Evolutionary conservation across 345 rosid species (phyloP).

Genomic region (Eucalyptus caleyi): DNA sequence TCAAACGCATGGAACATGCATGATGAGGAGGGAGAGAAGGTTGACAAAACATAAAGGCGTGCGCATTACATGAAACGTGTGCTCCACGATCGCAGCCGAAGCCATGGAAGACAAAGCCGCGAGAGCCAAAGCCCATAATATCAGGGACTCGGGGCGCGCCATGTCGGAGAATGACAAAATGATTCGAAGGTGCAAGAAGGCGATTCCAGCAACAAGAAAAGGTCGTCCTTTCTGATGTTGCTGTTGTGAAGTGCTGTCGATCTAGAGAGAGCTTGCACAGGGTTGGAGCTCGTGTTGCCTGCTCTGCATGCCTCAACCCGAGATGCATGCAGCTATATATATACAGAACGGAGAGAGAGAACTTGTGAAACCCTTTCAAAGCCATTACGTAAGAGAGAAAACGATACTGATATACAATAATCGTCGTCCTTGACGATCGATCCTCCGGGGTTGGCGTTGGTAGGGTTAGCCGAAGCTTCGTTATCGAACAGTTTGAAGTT

Average conservation of each 20-base stretch:
- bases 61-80: conserved; percentile 2
- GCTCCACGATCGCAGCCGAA: conserved; percentile 5
- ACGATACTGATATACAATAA: neutral
- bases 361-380: neutral
- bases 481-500: neutral
- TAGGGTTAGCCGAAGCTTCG: neutral
- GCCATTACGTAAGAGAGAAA: neutral
- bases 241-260: neutral
- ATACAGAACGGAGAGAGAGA: neutral
- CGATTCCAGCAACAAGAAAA: neutral
- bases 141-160: neutral
- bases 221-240: neutral
- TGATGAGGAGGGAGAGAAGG: neutral
- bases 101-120: neutral
- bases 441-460: neutral
- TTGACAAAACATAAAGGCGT: neutral
- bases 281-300: neutral
- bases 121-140: neutral
- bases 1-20: neutral
- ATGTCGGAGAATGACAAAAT: neutral
- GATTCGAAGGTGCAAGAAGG: neutral
- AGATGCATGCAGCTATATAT: neutral
- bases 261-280: neutral
- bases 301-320: neutral
- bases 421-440: neutral